Percentiles rank a stretch among this genome's conserved stretches.
phyloP scores from a whole-genome alignment of 2,329 filamentous ascomycete species.

The Byssothecium circinans region DNA sequence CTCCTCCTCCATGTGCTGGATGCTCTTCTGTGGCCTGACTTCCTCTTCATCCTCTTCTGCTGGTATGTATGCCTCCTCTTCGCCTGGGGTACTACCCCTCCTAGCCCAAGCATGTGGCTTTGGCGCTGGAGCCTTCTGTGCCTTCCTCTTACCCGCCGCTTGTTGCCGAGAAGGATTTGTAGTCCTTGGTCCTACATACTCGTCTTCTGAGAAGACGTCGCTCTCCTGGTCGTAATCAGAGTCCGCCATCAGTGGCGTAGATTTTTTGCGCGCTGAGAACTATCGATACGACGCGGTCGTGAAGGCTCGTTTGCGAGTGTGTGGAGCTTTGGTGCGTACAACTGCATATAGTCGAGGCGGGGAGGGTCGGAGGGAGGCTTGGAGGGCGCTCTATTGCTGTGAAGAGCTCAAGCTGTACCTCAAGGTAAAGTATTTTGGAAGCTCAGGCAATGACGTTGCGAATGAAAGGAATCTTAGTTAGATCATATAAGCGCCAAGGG shows the following conservation, averaged over 20 bases:
- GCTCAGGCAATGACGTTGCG: neutral
- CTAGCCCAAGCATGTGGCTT: slow-evolving; percentile 54
- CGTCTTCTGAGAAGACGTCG: slow-evolving; percentile 64
- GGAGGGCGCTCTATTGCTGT: too few species aligned
- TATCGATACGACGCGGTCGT: neutral
- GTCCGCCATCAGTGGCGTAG: slow-evolving; percentile 63
- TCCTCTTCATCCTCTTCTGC: slow-evolving; percentile 59
- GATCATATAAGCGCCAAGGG: neutral
- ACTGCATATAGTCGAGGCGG: too few species aligned
- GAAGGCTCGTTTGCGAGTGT: too few species aligned
- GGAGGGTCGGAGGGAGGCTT: too few species aligned
- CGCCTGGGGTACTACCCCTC: slow-evolving; percentile 14
- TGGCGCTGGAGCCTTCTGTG: slow-evolving; percentile 24
- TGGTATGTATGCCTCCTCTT: slow-evolving; percentile 8
- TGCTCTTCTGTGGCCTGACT: slow-evolving; percentile 61
- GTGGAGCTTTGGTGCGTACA: too few species aligned
- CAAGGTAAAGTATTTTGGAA: too few species aligned
- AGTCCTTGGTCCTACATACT: slow-evolving; percentile 53
- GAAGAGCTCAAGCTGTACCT: too few species aligned
- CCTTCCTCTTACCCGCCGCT: slow-evolving; percentile 23
- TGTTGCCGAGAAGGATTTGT: slow-evolving; percentile 28
- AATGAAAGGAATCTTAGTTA: neutral
- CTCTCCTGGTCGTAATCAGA: slow-evolving; percentile 73
- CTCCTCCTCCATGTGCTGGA: slow-evolving; percentile 76
- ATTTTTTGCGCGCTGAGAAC: slow-evolving; percentile 2